These are phyloP conservation scores for Paratinospora sagittata DNA, from an alignment of 164 flowering plant species.

Conservation along the genomic window DNA sequence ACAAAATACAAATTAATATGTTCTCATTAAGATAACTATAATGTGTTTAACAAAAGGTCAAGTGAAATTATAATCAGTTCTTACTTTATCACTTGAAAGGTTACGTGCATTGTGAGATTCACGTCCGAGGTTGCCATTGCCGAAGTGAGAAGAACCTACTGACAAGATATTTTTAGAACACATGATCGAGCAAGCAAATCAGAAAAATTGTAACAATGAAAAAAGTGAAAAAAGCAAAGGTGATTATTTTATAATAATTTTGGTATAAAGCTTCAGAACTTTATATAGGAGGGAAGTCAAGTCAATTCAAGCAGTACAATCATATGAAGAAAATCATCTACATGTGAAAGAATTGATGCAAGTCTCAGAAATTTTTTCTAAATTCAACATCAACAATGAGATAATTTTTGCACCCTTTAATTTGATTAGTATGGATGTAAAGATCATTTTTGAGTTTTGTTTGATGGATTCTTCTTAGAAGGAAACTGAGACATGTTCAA, in stretches of 20 bases:
- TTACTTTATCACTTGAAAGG: slow-evolving; percentile 32
- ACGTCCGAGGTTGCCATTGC: slow-evolving; percentile 26
- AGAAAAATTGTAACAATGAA: neutral
- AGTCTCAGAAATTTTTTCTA: neutral
- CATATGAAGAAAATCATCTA: neutral
- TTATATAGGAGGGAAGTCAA: neutral
- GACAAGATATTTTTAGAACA: neutral
- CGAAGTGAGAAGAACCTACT: slow-evolving; percentile 41
- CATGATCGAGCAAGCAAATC: neutral
- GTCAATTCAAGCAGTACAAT: no score
- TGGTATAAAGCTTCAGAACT: neutral
- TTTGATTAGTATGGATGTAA: neutral
- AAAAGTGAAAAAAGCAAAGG: neutral
- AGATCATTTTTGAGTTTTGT: no score
- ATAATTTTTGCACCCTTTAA: neutral
- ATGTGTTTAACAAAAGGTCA: neutral
- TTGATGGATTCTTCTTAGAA: neutral
- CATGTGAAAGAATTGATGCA: neutral
- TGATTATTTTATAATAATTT: neutral
- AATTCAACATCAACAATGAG: neutral
- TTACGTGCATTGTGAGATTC: slow-evolving; percentile 28
- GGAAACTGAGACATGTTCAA: neutral
- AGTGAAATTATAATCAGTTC: neutral
- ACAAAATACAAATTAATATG: neutral
- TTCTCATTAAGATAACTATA: neutral